A percentile compares a stretch with the other conserved stretches of the same genome.
Evolutionary conservation across 352 stramenopile genomes (phyloP).

Genomic region (Phytophthora tentaculata): DNA sequence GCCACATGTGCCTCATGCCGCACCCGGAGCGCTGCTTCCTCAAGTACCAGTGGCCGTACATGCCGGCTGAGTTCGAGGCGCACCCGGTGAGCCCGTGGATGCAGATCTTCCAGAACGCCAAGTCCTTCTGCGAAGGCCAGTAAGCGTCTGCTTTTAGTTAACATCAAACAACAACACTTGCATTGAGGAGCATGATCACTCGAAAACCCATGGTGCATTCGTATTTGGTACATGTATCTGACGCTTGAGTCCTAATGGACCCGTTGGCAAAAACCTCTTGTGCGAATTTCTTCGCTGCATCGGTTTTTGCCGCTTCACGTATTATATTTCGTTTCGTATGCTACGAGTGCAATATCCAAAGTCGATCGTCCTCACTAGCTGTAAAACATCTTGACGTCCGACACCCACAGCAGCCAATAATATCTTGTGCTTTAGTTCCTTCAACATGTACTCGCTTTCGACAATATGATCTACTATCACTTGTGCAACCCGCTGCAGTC

Average conservation of each 20-base stretch:
- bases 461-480: not conserved
- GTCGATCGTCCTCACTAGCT: not conserved
- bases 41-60: constrained; percentile 98
- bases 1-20: constrained; percentile 99
- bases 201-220: constrained; percentile 24
- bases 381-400: not conserved
- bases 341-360: not conserved
- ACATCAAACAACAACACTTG: constrained; percentile 6
- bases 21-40: constrained; percentile 98
- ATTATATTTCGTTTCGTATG: not conserved
- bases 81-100: constrained; percentile 94
- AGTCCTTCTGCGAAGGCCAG: constrained; percentile 93
- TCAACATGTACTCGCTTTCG: not conserved
- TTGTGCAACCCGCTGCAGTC: not conserved
- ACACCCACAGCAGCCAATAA: not conserved
- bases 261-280: not conserved
- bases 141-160: constrained; percentile 27
- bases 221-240: constrained; percentile 15
- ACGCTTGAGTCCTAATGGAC: too few species aligned
- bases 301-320: not conserved
- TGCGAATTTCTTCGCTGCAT: not conserved
- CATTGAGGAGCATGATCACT: constrained; percentile 13
- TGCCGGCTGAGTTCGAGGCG: constrained; percentile 85
- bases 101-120: constrained; percentile 99
- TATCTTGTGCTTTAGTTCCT: not conserved